Conservation (phyloP, 257 asterid species). For the Agastache rugosa region DNA sequence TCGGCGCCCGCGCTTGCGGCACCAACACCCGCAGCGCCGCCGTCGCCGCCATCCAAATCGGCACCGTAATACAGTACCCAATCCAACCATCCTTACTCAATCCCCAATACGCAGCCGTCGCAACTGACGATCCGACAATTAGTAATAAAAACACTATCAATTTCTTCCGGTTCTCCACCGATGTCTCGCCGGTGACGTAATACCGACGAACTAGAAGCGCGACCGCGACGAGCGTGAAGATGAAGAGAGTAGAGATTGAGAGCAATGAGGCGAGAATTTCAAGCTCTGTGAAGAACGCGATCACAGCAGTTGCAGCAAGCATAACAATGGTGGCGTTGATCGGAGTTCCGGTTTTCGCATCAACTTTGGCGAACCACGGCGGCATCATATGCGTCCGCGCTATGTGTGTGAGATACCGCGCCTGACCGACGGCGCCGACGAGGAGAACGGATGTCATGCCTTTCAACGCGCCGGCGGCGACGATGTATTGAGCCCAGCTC, state of each 20-base stretch:
- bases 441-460: slow-evolving; percentile 66
- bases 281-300: slow-evolving; percentile 57
- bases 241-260: slow-evolving; percentile 56
- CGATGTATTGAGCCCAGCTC: slow-evolving; percentile 66
- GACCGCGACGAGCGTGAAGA: slow-evolving; percentile 60
- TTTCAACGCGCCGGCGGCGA: slow-evolving; percentile 62
- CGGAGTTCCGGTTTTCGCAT: slow-evolving; percentile 56
- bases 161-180: slow-evolving; percentile 38
- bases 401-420: slow-evolving; percentile 67
- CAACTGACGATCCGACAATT: slow-evolving; percentile 51
- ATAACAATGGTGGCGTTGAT: slow-evolving; percentile 52
- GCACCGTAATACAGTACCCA: slow-evolving; percentile 51
- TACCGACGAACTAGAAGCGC: slow-evolving; percentile 62
- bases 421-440: slow-evolving; percentile 62
- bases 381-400: slow-evolving; percentile 72
- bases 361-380: slow-evolving; percentile 61
- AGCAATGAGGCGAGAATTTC: slow-evolving; percentile 42
- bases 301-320: slow-evolving; percentile 54
- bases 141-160: slow-evolving; percentile 34
- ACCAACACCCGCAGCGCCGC: slow-evolving; percentile 45
- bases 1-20: slow-evolving; percentile 52
- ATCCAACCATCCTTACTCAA: slow-evolving; percentile 47
- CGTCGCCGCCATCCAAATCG: slow-evolving; percentile 52
- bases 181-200: slow-evolving; percentile 55
- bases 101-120: slow-evolving; percentile 55